Evolutionary conservation across 805 yeast genomes (phyloP).

Genomic region (Barnettozyma sucrosica): DNA sequence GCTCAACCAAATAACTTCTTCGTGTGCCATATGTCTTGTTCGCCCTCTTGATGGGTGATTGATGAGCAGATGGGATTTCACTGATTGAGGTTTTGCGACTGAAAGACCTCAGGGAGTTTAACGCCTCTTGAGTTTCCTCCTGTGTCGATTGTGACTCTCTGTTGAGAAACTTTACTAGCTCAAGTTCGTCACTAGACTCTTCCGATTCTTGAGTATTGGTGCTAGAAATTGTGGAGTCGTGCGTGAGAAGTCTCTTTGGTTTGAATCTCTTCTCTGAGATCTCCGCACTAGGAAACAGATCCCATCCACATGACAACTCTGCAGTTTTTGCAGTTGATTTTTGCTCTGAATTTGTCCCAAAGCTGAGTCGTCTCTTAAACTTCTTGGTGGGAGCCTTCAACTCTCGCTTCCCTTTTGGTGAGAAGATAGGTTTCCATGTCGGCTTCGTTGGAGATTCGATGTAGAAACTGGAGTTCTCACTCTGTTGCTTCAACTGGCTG

Average conservation of each 20-base stretch:
- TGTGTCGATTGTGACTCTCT: slow-evolving; percentile 4
- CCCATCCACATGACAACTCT: slow-evolving; percentile 4
- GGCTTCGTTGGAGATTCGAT: slow-evolving; percentile 23
- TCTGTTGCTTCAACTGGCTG: neutral
- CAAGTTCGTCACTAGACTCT: slow-evolving; percentile 6
- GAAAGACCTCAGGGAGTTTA: slow-evolving; percentile 2
- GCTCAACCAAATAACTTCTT: slow-evolving; percentile 24
- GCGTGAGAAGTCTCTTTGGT: slow-evolving; percentile 4
- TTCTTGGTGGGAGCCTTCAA: neutral
- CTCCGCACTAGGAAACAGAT: slow-evolving; percentile 1
- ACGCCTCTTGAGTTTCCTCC: slow-evolving; percentile 6
- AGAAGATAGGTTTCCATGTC: slow-evolving; percentile 17
- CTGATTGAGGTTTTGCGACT: neutral
- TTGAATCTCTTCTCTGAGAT: neutral
- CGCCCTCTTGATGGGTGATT: slow-evolving; percentile 12
- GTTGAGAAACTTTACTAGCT: slow-evolving; percentile 12
- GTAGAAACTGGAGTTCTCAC: slow-evolving; percentile 10
- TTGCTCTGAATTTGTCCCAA: neutral
- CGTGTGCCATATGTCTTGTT: slow-evolving; percentile 26
- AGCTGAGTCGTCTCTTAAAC: slow-evolving; percentile 3
- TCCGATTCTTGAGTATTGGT: neutral
- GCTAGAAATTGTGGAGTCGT: neutral
- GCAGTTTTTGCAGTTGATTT: neutral
- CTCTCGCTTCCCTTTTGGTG: slow-evolving; percentile 1
- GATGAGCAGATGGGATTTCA: neutral